Evolutionary conservation across 495 filamentous ascomycete species (phyloP).

Genomic region (Delitschia confertaspora): DNA sequence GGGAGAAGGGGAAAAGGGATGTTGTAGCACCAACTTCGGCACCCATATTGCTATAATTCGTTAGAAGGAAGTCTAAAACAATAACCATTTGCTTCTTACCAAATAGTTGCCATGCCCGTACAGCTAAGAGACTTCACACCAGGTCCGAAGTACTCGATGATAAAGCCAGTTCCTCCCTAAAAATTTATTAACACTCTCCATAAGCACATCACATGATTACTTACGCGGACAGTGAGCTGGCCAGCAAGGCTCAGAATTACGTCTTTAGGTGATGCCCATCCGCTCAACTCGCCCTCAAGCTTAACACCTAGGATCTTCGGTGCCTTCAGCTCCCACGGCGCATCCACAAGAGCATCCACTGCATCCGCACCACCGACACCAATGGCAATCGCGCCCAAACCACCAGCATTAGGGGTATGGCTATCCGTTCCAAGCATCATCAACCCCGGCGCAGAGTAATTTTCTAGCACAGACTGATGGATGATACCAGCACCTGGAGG

Average conservation of each 20-base stretch:
- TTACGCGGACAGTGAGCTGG: constrained; percentile 69
- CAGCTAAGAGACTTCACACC: constrained; percentile 82
- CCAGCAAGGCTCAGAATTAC: constrained; percentile 86
- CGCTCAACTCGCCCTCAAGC: constrained; percentile 71
- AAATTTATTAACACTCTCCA: constrained; percentile 3
- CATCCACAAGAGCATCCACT: constrained; percentile 91
- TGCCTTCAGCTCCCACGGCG: constrained; percentile 95
- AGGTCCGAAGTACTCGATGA: constrained; percentile 87
- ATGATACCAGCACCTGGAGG: constrained; percentile 98
- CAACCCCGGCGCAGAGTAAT: constrained; percentile 90
- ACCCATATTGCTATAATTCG: constrained; percentile 29
- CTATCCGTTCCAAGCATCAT: constrained; percentile 99
- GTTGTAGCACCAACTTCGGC: constrained; percentile 94
- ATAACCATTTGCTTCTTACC: constrained; percentile 57
- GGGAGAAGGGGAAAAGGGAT: constrained; percentile 80
- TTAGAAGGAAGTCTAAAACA: not conserved
- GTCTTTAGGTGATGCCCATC: constrained; percentile 92
- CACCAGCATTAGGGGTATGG: constrained; percentile 93
- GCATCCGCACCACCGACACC: constrained; percentile 97
- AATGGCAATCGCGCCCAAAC: constrained; percentile 87
- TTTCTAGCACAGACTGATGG: constrained; percentile 95
- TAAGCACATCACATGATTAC: constrained; percentile 1
- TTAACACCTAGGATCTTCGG: constrained; percentile 81
- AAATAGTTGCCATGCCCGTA: constrained; percentile 87
- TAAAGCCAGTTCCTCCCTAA: constrained; percentile 79